Base-by-base conservation (phyloP, 805 yeast species). In the Yamadazyma akitaensis region DNA sequence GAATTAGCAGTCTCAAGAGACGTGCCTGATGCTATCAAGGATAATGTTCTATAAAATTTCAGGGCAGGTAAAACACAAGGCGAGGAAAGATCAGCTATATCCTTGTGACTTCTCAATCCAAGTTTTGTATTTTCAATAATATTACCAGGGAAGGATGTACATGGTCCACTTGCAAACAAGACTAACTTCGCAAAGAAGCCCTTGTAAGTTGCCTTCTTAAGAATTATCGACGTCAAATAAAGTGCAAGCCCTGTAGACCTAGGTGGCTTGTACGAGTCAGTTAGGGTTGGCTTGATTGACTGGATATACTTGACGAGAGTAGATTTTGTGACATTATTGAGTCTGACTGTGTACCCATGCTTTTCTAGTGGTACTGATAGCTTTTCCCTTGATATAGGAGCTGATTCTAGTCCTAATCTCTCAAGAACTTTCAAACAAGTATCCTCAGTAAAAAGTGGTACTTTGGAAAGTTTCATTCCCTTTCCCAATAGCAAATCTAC, bases 141-240 rank as follows among this genome's bases (percentile, higher is more conserved):
- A 30, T 50, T 56, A 0, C 77, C 78, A 0, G 75, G 75, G 13
- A 54, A 56, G 4, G 40, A 26, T 2, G 75, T 70, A 33, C 70
- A 61, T 2, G 78, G 76, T 0, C 77, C 77, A 24, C 67, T 54
- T 5, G 63, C 48, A 47, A 72, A 70, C 2, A 65, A 42, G 14
- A 57, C 37, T 0, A 70, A 51, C 14, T 64, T 60, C 0, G 68
- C 75, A 13, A 51, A 33, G 13, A 61, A 55, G 24, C 55, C 54
- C 17, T 53, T 53, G 46, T 50, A 58, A 2, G 67, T 42, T 13
- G 51, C 28, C 8, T 45, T 40, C 5, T 58, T 42, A 2, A 70
- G 42, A 1, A 70, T 34, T 1, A 52, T 26, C 1, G 69, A 47
- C 0, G 61, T 51, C 2, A 65, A 43, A 41, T 57, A 60, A 9